phyloP scores from a whole-genome alignment of 2,329 filamentous ascomycete species.

The Paramyrothecium sp. region DNA sequence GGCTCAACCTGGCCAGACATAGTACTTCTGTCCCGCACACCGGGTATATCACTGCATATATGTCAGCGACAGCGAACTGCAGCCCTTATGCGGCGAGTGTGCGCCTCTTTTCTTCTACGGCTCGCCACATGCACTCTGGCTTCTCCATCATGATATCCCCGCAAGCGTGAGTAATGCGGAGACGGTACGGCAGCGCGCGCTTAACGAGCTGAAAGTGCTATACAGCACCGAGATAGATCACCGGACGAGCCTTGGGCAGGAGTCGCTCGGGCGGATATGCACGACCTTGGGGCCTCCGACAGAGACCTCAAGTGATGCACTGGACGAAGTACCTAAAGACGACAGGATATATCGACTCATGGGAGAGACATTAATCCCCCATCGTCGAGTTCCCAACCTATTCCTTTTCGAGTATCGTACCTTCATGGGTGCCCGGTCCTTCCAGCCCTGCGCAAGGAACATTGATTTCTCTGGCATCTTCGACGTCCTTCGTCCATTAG shows the following conservation, averaged over 20 bases:
- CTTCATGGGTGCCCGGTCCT: conserved; percentile 21
- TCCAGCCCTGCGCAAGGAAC: conserved; percentile 24
- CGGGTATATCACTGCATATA: conserved; percentile 23
- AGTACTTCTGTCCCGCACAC: conserved; percentile 29
- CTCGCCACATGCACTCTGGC: conserved; percentile 14
- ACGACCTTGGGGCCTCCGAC: not conserved
- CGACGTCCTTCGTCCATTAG: conserved; percentile 14
- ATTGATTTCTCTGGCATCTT: conserved; percentile 18
- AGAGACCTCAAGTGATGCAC: not conserved
- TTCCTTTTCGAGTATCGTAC: conserved; percentile 23
- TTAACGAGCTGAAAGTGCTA: conserved; percentile 1
- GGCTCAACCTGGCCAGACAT: conserved; percentile 14
- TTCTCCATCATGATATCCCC: conserved; percentile 13
- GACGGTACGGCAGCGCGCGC: not conserved
- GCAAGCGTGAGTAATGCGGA: conserved; percentile 4
- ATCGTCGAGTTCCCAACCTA: conserved; percentile 15
- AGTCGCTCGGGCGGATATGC: not conserved
- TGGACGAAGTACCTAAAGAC: conserved; percentile 15
- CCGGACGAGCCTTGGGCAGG: not conserved
- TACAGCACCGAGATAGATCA: conserved; percentile 1
- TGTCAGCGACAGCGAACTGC: conserved; percentile 5
- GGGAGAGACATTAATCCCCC: conserved; percentile 15
- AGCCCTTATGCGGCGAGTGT: conserved; percentile 32
- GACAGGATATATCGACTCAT: conserved; percentile 21
- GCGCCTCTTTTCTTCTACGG: conserved; percentile 24